These are phyloP conservation scores for Alternaria panax DNA, from an alignment of 2,329 filamentous ascomycete species.

Conservation along the genomic window DNA sequence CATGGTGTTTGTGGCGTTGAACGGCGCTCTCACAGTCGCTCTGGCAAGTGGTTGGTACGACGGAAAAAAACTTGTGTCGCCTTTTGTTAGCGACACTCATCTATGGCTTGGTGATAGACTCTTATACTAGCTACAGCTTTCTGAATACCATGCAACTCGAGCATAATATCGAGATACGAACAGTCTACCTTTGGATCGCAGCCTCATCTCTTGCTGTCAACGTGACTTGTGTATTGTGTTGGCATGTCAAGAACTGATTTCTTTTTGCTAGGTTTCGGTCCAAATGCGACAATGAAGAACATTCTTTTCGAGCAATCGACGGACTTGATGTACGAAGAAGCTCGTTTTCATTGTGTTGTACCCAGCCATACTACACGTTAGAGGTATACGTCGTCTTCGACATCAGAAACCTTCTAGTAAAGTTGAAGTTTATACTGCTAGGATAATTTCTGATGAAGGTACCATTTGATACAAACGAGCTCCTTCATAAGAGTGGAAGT, in stretches of 20 bases:
- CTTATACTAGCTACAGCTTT: constrained; percentile 11
- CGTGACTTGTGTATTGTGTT: neutral
- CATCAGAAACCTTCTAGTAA: no score
- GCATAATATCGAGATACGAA: constrained; percentile 8
- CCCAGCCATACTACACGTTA: no score
- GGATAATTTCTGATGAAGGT: no score
- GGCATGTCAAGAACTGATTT: neutral
- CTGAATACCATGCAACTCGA: constrained; percentile 20
- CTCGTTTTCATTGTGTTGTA: no score
- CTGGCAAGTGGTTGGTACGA: neutral
- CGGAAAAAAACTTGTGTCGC: constrained; percentile 1
- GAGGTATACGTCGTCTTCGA: no score
- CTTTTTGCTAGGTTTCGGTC: neutral
- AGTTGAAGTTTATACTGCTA: no score
- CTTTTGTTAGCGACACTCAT: constrained; percentile 6
- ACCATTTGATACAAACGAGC: no score
- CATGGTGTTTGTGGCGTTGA: constrained; percentile 20
- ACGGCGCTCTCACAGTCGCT: constrained; percentile 11
- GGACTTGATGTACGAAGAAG: no score
- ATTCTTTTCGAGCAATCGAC: neutral
- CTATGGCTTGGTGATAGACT: neutral
- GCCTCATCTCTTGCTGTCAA: neutral
- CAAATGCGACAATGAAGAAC: neutral
- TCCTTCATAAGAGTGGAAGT: no score
- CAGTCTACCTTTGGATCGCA: neutral